Percentiles rank a stretch among this genome's conserved stretches.
Evolutionary conservation across 768 basidiomycete genomes (phyloP).

Genomic region (Dioszegia crocea): DNA sequence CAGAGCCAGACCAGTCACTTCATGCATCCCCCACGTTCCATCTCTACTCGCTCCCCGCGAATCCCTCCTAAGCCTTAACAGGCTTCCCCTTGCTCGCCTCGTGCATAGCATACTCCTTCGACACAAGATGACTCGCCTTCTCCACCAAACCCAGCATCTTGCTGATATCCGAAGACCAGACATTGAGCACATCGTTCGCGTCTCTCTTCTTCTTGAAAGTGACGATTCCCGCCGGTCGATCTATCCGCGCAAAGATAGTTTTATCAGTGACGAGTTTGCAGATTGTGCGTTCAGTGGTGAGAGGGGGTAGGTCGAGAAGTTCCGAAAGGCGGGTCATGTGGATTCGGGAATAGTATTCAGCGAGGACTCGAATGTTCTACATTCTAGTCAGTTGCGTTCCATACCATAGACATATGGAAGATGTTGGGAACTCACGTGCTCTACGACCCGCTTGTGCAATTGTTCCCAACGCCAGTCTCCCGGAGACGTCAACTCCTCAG

Average conservation of each 20-base stretch:
- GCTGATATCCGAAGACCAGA: constrained; percentile 96
- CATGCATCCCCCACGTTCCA: neutral
- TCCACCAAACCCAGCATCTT: constrained; percentile 85
- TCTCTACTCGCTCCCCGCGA: neutral
- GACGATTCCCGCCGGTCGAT: constrained; percentile 84
- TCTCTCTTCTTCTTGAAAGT: constrained; percentile 76
- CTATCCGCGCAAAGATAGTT: constrained; percentile 88
- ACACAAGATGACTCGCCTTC: constrained; percentile 73
- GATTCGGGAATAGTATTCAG: constrained; percentile 91
- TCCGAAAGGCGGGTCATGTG: constrained; percentile 74
- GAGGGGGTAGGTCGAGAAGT: constrained; percentile 75
- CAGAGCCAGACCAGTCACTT: too few relatives aligned
- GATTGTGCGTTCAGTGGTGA: constrained; percentile 82
- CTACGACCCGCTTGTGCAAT: constrained; percentile 88
- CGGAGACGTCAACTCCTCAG: constrained; percentile 39
- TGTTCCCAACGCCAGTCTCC: constrained; percentile 81
- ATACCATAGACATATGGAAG: too few relatives aligned
- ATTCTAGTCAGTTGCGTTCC: neutral
- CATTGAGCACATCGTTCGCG: constrained; percentile 92
- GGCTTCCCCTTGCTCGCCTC: constrained; percentile 25
- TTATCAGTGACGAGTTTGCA: constrained; percentile 85
- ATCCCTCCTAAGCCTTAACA: constrained; percentile 12
- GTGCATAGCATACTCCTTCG: constrained; percentile 46
- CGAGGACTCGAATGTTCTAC: constrained; percentile 94
- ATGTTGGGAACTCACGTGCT: constrained; percentile 83